Conservation (phyloP, 169 alveolate species). For the Cryptosporidium ubiquitum region DNA sequence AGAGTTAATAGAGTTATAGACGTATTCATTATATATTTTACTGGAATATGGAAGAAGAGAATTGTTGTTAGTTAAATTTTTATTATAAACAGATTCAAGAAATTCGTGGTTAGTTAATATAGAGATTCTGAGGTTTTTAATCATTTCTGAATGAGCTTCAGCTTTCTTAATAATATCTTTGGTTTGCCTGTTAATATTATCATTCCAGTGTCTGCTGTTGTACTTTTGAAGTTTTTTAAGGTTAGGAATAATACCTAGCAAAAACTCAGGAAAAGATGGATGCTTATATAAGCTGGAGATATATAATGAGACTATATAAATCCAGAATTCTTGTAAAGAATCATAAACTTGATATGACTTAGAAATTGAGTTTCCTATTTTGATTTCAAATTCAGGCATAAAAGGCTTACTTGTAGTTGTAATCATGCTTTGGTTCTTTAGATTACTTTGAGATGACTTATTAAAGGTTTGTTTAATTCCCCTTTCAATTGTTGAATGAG, state of each 20-base stretch:
- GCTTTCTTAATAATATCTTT: conserved; percentile 16
- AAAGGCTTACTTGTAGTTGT: conserved; percentile 29
- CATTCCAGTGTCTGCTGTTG: conserved; percentile 56
- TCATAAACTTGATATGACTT: conserved; percentile 50
- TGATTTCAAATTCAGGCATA: conserved; percentile 45
- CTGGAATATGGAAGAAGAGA: neutral
- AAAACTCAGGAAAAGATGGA: conserved; percentile 50
- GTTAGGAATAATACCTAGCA: conserved; percentile 8
- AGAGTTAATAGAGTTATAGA: neutral
- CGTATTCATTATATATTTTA: neutral
- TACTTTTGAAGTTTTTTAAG: conserved; percentile 23
- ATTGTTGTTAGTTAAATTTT: neutral
- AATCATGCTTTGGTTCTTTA: neutral
- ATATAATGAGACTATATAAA: neutral
- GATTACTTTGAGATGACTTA: neutral
- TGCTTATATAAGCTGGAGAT: conserved; percentile 4
- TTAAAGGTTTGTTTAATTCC: conserved; percentile 11
- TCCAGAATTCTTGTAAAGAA: conserved; percentile 46
- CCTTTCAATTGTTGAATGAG: conserved; percentile 26
- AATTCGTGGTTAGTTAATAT: neutral
- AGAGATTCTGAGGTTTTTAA: conserved; percentile 4
- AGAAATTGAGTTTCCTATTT: conserved; percentile 8
- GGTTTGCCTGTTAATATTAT: neutral
- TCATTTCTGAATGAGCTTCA: conserved; percentile 18
- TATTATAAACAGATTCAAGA: neutral